Evolutionary conservation across 2,329 filamentous ascomycete species (phyloP).

Genomic region (Botrytis paeoniae): DNA sequence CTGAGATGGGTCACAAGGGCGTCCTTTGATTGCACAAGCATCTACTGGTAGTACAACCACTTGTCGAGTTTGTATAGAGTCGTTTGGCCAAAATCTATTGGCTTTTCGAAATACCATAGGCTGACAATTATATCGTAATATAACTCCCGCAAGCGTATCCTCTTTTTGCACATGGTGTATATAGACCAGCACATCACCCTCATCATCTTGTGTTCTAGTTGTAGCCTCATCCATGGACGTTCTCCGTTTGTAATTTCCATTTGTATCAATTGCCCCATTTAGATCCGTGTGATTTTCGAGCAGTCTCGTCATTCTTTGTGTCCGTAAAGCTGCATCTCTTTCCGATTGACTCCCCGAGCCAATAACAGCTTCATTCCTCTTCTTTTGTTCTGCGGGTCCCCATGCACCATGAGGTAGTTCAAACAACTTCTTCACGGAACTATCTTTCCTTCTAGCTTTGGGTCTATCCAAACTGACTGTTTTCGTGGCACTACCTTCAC

Average conservation of each 20-base stretch:
- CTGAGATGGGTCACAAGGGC: conserved; percentile 54
- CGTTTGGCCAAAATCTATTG: conserved; percentile 93
- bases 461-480: conserved; percentile 13
- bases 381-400: conserved; percentile 32
- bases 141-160: conserved; percentile 88
- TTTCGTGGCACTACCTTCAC: conserved; percentile 20
- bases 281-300: conserved; percentile 60
- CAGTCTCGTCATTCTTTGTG: conserved; percentile 56
- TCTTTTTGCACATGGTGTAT: conserved; percentile 78
- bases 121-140: conserved; percentile 85
- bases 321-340: conserved; percentile 53
- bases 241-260: conserved; percentile 34
- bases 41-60: conserved; percentile 84
- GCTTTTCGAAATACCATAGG: conserved; percentile 79
- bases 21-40: conserved; percentile 79
- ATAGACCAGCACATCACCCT: conserved; percentile 80
- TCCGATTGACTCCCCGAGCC: conserved; percentile 53
- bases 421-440: conserved; percentile 21
- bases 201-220: conserved; percentile 47
- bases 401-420: conserved; percentile 30
- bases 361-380: conserved; percentile 39
- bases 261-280: conserved; percentile 53
- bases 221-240: conserved; percentile 34
- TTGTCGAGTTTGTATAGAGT: conserved; percentile 81
- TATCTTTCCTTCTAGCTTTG: conserved; percentile 22